Evolutionary conservation across 2,329 filamentous ascomycete genomes (phyloP).

Genomic region (Talaromyces sp.): DNA sequence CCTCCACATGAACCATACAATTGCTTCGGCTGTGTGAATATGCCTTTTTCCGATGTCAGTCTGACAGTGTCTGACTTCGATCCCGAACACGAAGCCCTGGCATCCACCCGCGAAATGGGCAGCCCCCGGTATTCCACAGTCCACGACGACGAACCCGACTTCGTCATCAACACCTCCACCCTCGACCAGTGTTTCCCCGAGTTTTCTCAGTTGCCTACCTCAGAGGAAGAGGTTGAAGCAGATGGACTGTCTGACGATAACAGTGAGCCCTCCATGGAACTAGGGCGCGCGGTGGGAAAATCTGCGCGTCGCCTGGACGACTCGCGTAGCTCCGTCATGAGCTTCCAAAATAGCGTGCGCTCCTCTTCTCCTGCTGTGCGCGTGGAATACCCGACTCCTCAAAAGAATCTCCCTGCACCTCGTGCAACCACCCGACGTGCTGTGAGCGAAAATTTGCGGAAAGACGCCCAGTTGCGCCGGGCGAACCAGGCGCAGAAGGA

Average conservation of each 20-base stretch:
- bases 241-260: conserved; percentile 36
- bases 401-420: conserved; percentile 37
- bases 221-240: conserved; percentile 42
- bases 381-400: conserved; percentile 43
- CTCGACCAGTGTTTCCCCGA: conserved; percentile 52
- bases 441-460: conserved; percentile 42
- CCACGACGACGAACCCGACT: conserved; percentile 43
- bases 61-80: conserved; percentile 44
- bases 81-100: conserved; percentile 46
- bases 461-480: conserved; percentile 44
- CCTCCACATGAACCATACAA: conserved; percentile 6
- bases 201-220: conserved; percentile 48
- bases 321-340: conserved; percentile 55
- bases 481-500: conserved; percentile 46
- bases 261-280: conserved; percentile 58
- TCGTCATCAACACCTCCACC: conserved; percentile 50
- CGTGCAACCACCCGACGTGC: conserved; percentile 33
- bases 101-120: conserved; percentile 41
- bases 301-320: conserved; percentile 45
- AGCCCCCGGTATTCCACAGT: conserved; percentile 28
- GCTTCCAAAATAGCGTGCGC: conserved; percentile 49
- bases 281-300: conserved; percentile 55
- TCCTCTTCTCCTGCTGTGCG: conserved; percentile 45
- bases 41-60: conserved; percentile 30
- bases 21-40: conserved; percentile 6